Evolutionary conservation across 352 stramenopile genomes (phyloP).

Genomic region (Pythium dissimile): DNA sequence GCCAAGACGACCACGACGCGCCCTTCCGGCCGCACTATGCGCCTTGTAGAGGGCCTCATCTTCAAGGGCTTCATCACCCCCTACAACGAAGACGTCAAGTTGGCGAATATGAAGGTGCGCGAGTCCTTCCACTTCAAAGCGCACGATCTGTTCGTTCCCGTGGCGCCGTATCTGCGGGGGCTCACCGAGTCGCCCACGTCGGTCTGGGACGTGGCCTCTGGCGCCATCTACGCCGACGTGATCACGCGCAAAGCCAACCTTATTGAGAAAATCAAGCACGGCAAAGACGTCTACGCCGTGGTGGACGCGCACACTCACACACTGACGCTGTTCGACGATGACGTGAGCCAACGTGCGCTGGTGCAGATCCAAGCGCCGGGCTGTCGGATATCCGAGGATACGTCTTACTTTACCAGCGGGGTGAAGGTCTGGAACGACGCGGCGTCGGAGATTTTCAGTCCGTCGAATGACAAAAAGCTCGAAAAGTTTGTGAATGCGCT

Average conservation of each 20-base stretch:
- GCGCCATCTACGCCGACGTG: conserved; percentile 15
- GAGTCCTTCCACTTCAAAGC: conserved; percentile 39
- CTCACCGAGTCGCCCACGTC: conserved; percentile 23
- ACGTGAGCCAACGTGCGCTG: conserved; percentile 15
- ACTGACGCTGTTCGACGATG: conserved; percentile 36
- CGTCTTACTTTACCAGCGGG: conserved; percentile 30
- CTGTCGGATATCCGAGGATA: conserved; percentile 1
- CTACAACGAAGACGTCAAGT: conserved; percentile 33
- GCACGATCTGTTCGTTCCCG: conserved; percentile 41
- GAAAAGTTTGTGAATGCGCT: conserved; percentile 44
- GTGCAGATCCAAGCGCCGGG: conserved; percentile 23
- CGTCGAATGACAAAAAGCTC: conserved; percentile 27
- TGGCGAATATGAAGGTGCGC: conserved; percentile 20
- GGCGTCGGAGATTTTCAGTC: conserved; percentile 17
- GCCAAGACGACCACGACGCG: background rate
- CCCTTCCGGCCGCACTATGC: conserved; percentile 3
- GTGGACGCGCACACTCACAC: conserved; percentile 40
- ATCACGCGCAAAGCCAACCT: conserved; percentile 57
- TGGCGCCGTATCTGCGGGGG: conserved; percentile 30
- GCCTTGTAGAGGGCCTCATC: conserved; percentile 20
- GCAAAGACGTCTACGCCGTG: conserved; percentile 51
- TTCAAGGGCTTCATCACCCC: conserved; percentile 20
- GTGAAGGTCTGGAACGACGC: conserved; percentile 41
- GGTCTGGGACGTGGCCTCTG: conserved; percentile 13
- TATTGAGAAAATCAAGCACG: conserved; percentile 44